phyloP scores from a whole-genome alignment of 306 rosid genomes.

The Medicago ruthenica region DNA sequence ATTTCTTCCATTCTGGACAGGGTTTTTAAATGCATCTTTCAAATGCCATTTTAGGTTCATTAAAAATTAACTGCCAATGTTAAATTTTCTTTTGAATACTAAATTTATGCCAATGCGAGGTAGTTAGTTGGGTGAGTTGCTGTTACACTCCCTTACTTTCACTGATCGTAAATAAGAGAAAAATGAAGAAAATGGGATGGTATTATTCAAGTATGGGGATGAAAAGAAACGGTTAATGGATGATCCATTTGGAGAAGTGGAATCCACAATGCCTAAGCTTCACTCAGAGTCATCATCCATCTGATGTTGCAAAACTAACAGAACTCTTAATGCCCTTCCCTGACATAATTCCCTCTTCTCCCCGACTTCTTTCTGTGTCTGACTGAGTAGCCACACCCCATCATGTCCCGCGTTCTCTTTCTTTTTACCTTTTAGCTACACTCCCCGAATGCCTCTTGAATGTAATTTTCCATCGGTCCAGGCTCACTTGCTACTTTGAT shows the following conservation, averaged over 20 bases:
- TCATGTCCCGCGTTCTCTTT: neutral
- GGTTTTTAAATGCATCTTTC: constrained; percentile 21
- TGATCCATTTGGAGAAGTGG: constrained; percentile 3
- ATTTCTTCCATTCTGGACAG: constrained; percentile 36
- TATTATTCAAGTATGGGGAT: neutral
- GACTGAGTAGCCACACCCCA: neutral
- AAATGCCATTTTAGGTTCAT: constrained; percentile 2
- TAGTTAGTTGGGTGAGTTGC: neutral
- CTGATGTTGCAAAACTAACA: neutral
- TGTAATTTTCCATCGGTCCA: neutral
- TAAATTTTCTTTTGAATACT: constrained; percentile 20
- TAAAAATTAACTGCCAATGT: constrained; percentile 31
- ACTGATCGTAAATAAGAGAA: neutral
- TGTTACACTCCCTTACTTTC: neutral
- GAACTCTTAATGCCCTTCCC: neutral
- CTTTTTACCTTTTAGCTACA: neutral
- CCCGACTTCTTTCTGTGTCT: neutral
- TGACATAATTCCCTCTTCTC: neutral
- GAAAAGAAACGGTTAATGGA: neutral
- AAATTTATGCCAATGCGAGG: neutral
- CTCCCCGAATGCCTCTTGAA: neutral
- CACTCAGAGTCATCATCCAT: neutral
- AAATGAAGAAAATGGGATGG: neutral
- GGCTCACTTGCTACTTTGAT: neutral
- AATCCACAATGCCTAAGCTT: neutral